Evolutionary conservation across 331 rosid genomes (phyloP).

Genomic region (Cucumis variabilis): DNA sequence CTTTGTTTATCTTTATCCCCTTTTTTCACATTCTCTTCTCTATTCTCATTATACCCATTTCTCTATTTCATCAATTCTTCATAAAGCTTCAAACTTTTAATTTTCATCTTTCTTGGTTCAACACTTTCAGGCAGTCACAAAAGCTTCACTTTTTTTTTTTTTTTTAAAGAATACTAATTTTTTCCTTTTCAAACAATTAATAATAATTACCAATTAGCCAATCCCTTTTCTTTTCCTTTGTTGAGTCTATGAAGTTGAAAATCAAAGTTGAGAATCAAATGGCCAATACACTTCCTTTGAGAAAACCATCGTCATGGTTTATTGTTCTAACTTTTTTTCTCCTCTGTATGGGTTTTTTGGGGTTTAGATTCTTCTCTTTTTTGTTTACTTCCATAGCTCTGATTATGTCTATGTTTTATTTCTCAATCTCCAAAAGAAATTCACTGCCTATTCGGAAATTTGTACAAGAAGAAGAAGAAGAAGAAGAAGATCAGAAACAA

Average conservation of each 20-base stretch:
- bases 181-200: neutral
- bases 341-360: conserved; percentile 51
- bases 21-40: neutral
- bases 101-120: neutral
- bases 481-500: conserved; percentile 36
- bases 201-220: neutral
- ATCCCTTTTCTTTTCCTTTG: conserved; percentile 11
- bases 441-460: conserved; percentile 35
- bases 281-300: conserved; percentile 53
- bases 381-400: conserved; percentile 50
- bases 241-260: conserved; percentile 51
- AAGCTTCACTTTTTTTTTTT: neutral
- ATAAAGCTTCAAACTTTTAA: neutral
- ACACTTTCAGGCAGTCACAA: neutral
- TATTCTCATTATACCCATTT: neutral
- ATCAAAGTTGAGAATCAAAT: conserved; percentile 54
- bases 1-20: no score
- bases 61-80: neutral
- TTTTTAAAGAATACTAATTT: no score
- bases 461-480: conserved; percentile 42
- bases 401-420: conserved; percentile 52
- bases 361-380: conserved; percentile 53
- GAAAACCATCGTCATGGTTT: conserved; percentile 63
- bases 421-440: conserved; percentile 47
- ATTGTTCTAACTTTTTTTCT: conserved; percentile 48